A percentile compares a stretch with the other conserved stretches of the same genome.
Conservation (phyloP, 106 monocot genomes). For the Dioscorea dumetorum region DNA sequence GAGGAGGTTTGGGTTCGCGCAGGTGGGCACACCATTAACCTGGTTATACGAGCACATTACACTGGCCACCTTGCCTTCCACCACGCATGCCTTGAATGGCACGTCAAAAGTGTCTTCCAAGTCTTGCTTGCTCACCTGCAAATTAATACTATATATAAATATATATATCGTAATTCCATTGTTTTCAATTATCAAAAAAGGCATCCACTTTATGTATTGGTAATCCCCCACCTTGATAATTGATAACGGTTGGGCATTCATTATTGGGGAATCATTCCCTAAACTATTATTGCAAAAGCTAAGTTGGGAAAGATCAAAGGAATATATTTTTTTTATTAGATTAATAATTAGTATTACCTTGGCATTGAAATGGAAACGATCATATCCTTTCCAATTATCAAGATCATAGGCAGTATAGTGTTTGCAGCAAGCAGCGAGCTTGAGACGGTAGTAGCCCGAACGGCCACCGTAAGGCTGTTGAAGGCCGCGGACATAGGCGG, state of each 20-base stretch:
- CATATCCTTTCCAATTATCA: conserved; percentile 62
- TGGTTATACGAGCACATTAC: conserved; percentile 95
- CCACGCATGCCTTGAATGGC: conserved; percentile 68
- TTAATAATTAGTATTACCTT: conserved; percentile 15
- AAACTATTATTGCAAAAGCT: background rate
- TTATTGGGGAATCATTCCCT: background rate
- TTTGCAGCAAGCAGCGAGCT: conserved; percentile 90
- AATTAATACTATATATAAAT: background rate
- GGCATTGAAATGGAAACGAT: conserved; percentile 84
- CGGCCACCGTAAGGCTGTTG: conserved; percentile 43
- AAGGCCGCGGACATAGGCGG: conserved; percentile 65
- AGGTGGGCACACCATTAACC: conserved; percentile 81
- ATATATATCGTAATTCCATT: no score
- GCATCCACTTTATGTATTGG: no score
- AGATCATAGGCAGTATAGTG: conserved; percentile 94
- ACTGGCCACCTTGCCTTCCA: conserved; percentile 53
- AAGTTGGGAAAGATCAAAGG: background rate
- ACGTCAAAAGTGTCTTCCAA: conserved; percentile 71
- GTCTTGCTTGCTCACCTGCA: conserved; percentile 66
- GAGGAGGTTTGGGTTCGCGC: conserved; percentile 58
- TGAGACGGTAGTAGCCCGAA: conserved; percentile 23
- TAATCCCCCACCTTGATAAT: background rate
- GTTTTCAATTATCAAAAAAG: no score
- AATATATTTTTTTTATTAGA: background rate
- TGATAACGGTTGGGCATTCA: background rate